Evolutionary conservation across 2,329 filamentous ascomycete genomes (phyloP).

Genomic region (Aspergillus aculeatinus): DNA sequence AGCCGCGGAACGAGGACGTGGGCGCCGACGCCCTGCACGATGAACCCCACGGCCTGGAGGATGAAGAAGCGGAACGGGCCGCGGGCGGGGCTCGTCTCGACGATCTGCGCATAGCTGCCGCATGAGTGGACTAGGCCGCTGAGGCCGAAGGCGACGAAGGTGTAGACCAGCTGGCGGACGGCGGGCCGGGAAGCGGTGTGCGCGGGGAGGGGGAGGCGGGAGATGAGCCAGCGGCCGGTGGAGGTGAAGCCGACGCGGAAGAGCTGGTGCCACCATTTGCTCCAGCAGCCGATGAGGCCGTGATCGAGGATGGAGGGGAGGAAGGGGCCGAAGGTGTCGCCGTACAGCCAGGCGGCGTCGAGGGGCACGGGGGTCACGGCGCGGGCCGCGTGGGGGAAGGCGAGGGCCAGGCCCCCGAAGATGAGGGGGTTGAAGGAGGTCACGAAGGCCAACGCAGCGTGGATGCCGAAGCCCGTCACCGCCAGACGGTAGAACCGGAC

Average conservation of each 20-base stretch:
- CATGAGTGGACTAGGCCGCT: constrained; percentile 61
- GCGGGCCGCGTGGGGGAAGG: constrained; percentile 55
- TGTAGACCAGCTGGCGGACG: constrained; percentile 24
- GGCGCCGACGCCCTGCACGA: constrained; percentile 51
- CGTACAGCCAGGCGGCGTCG: constrained; percentile 62
- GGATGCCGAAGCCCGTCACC: constrained; percentile 57
- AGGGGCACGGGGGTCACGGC: constrained; percentile 60
- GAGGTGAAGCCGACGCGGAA: constrained; percentile 63
- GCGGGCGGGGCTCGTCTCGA: constrained; percentile 55
- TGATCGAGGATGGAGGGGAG: constrained; percentile 49
- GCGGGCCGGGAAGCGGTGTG: constrained; percentile 15
- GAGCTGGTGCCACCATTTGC: constrained; percentile 85
- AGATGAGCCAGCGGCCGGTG: constrained; percentile 41
- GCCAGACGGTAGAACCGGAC: constrained; percentile 58
- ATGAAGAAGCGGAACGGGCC: constrained; percentile 68
- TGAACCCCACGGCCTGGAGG: constrained; percentile 65
- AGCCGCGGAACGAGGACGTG: constrained; percentile 28
- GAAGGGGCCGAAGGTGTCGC: constrained; percentile 56
- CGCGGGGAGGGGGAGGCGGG: constrained; percentile 25
- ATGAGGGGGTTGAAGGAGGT: constrained; percentile 62
- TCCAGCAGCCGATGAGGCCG: constrained; percentile 81
- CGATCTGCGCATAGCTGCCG: constrained; percentile 67
- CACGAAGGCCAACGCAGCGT: constrained; percentile 60
- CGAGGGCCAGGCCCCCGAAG: constrained; percentile 53
- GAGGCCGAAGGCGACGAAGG: constrained; percentile 34